Evolutionary conservation across 2,329 filamentous ascomycete species (phyloP).

Genomic region (Blastomyces gilchristii): DNA sequence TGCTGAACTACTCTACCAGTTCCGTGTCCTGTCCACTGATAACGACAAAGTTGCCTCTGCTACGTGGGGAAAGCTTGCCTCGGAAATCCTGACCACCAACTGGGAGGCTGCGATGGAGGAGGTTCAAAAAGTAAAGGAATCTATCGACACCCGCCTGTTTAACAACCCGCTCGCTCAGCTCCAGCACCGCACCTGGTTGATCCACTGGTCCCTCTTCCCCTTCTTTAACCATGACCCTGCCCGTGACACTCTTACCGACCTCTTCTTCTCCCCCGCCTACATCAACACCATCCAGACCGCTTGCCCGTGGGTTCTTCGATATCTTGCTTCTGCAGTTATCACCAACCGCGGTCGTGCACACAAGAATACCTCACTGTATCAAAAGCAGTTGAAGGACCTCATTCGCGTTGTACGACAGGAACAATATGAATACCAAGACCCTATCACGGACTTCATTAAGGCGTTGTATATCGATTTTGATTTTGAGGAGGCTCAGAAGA

Average conservation of each 20-base stretch:
- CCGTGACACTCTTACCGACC: slow-evolving; percentile 81
- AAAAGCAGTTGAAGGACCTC: slow-evolving; percentile 97
- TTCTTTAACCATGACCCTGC: slow-evolving; percentile 96
- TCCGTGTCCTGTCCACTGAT: slow-evolving; percentile 94
- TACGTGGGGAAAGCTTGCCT: slow-evolving; percentile 96
- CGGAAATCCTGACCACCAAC: slow-evolving; percentile 86
- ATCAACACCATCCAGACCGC: slow-evolving; percentile 99
- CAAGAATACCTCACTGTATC: slow-evolving; percentile 70
- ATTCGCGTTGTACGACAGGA: slow-evolving; percentile 94
- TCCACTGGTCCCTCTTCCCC: slow-evolving; percentile 97
- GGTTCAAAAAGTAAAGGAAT: slow-evolving; percentile 78
- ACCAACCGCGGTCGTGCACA: slow-evolving; percentile 75
- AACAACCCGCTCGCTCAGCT: slow-evolving; percentile 93
- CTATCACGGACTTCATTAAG: slow-evolving; percentile 91
- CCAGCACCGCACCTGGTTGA: slow-evolving; percentile 90
- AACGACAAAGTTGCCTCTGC: slow-evolving; percentile 94
- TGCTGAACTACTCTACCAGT: slow-evolving; percentile 89
- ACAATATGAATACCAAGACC: slow-evolving; percentile 93
- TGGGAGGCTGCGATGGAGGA: slow-evolving; percentile 93
- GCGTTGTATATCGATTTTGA: slow-evolving; percentile 94
- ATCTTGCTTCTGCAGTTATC: slow-evolving; percentile 88
- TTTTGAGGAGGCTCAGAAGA: slow-evolving; percentile 90
- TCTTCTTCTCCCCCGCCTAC: slow-evolving; percentile 93
- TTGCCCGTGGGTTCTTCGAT: slow-evolving; percentile 93
- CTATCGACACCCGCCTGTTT: slow-evolving; percentile 89